Evolutionary conservation across 805 yeast species (phyloP), one percentile per base, ranked within the genome.

Genomic region (Pichia deserticola): DNA sequence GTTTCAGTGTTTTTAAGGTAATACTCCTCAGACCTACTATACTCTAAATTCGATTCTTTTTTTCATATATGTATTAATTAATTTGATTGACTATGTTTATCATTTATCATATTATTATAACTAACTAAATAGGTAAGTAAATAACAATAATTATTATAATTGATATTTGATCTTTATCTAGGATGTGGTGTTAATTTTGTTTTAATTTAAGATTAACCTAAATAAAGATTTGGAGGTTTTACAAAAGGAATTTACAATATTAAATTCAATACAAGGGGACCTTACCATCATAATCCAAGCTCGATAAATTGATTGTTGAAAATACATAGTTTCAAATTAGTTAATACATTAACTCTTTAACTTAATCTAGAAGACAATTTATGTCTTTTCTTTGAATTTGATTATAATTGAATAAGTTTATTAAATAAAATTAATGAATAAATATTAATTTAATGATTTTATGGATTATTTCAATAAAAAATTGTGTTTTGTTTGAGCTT

Each of bases 211-310:
- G 36, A 15, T 28, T 34, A 39, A 30, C 20, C 12, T 30, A 5
- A 15, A 12, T 36, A 10, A 12, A 27, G 29, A 7, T 35, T 25
- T 35, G 37, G 28, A 43, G 44, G 43, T 36, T 40, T 20, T 12
- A 49, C 48, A 49, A 32, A 49, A 44, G 49, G 48, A 49, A 28
- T 30, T 9, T 9, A 12, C 20, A 20, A 20, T 20, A 37, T 7
- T 29, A 6, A 33, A 6, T 27, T 36, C 10, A 20, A 25, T 13
- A 43, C 20, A 15, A 8, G 20, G 20, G 20, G 49, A 50, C 51
- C 28, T 46, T 46, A 34, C 34, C 47, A 50, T 50, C 49, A 34
- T 29, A 47, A 42, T 46, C 43, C 52, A 42, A 10, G 52, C 52
- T 42, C 52, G 40, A 46, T 38, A 40, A 7, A 28, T 35, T 25